These are phyloP conservation scores for Neurospora sp. DNA, from an alignment of 495 filamentous ascomycete species.

Conservation along the genomic window DNA sequence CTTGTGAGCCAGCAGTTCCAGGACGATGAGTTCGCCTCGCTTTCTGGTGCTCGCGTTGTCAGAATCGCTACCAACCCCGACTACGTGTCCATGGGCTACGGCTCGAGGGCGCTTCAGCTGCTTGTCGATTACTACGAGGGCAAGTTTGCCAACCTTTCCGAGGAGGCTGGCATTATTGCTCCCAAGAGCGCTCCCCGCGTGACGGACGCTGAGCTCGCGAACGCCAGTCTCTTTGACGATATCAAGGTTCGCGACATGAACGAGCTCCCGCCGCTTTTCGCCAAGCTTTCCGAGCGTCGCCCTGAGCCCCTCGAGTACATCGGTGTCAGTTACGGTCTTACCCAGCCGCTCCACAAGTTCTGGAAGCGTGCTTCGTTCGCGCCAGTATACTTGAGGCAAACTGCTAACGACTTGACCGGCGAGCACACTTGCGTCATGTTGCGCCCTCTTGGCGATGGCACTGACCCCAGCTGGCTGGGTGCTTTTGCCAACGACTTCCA, in stretches of 20 bases:
- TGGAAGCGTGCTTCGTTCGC: slow-evolving; percentile 84
- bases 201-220: slow-evolving; percentile 73
- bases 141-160: slow-evolving; percentile 76
- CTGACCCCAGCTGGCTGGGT: slow-evolving; percentile 71
- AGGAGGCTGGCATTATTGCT: slow-evolving; percentile 39
- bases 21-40: slow-evolving; percentile 88
- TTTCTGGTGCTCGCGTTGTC: slow-evolving; percentile 87
- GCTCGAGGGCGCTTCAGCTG: slow-evolving; percentile 74
- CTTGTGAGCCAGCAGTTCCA: slow-evolving; percentile 97
- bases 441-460: slow-evolving; percentile 54
- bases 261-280: slow-evolving; percentile 86
- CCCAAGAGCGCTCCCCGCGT: slow-evolving; percentile 62
- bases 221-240: slow-evolving; percentile 69
- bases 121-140: slow-evolving; percentile 90
- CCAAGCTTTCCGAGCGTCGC: slow-evolving; percentile 74
- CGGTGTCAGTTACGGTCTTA: slow-evolving; percentile 92
- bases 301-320: slow-evolving; percentile 81
- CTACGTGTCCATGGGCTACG: slow-evolving; percentile 85
- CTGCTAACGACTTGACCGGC: slow-evolving; percentile 88
- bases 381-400: slow-evolving; percentile 93
- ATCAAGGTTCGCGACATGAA: slow-evolving; percentile 84
- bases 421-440: slow-evolving; percentile 99
- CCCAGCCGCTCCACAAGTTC: slow-evolving; percentile 82
- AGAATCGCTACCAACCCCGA: slow-evolving; percentile 96
- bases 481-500: slow-evolving; percentile 92